These are phyloP conservation scores for Cryphonectria parasitica DNA, from an alignment of 2,329 filamentous ascomycete species.

Conservation along the genomic window DNA sequence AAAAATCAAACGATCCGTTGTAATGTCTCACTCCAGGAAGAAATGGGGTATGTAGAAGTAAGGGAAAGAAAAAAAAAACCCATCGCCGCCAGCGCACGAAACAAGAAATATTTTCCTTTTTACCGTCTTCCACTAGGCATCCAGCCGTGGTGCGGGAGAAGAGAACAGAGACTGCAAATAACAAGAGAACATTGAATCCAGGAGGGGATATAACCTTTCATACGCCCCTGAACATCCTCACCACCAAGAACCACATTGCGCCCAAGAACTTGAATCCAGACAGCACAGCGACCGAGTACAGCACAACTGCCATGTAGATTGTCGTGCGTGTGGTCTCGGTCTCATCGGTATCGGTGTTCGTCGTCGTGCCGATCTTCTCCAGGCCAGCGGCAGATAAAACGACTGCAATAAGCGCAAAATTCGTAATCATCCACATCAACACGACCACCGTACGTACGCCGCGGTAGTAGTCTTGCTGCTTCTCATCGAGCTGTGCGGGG, in stretches of 20 bases:
- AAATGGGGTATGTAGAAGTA: conserved; percentile 14
- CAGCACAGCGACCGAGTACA: conserved; percentile 87
- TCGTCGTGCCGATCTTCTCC: conserved; percentile 58
- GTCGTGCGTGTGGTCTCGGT: conserved; percentile 59
- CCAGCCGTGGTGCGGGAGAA: neutral
- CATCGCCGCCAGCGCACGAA: conserved; percentile 7
- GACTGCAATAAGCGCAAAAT: conserved; percentile 83
- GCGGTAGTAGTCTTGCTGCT: conserved; percentile 98
- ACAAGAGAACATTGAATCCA: neutral
- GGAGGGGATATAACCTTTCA: conserved; percentile 36
- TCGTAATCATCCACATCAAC: conserved; percentile 94
- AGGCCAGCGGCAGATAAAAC: conserved; percentile 87
- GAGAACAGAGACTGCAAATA: neutral
- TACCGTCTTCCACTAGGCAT: neutral
- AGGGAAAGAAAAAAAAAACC: neutral
- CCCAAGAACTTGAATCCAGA: conserved; percentile 87
- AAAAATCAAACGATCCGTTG: conserved; percentile 11
- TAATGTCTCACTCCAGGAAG: conserved; percentile 5
- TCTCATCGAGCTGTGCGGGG: conserved; percentile 66
- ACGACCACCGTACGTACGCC: conserved; percentile 93
- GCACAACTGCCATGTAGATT: conserved; percentile 83
- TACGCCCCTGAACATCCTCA: conserved; percentile 79
- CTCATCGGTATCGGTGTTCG: conserved; percentile 35
- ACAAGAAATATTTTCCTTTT: conserved; percentile 14
- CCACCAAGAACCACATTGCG: conserved; percentile 89